phyloP scores from a whole-genome alignment of 176 grass and related monocot genomes.

The Triticum dicoccoides region DNA sequence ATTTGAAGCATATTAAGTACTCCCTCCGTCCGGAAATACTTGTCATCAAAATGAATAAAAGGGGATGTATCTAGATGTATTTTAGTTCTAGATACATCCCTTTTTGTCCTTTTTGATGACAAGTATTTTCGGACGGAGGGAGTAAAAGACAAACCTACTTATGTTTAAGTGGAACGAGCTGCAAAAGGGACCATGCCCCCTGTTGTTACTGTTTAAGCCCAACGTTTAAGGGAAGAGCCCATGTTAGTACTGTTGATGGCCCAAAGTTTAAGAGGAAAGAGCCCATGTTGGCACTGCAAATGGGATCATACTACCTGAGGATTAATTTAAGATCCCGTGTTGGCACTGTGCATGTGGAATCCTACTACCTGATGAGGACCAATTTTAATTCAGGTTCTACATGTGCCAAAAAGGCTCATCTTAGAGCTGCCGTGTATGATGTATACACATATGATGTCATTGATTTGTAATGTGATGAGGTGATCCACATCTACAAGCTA shows the following conservation, averaged over 20 bases:
- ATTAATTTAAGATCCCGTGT: background rate
- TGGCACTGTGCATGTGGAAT: background rate
- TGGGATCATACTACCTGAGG: background rate
- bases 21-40: too few relatives aligned
- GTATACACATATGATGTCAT: slow-evolving; percentile 13
- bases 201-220: background rate
- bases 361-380: background rate
- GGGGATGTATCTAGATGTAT: too few relatives aligned
- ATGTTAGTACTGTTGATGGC: background rate
- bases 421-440: background rate
- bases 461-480: background rate
- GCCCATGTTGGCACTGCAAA: background rate
- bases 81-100: too few relatives aligned
- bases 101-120: too few relatives aligned
- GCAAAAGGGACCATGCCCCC: background rate
- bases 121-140: too few relatives aligned
- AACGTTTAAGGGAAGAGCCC: background rate
- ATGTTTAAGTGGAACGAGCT: background rate
- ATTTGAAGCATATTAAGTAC: background rate
- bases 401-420: background rate
- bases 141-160: background rate
- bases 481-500: background rate
- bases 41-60: background rate
- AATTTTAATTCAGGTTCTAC: background rate
- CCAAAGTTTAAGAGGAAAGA: background rate